Percentiles rank a stretch among this genome's conserved stretches.
These are phyloP conservation scores for Rhizopogon sp. DNA, from an alignment of 768 basidiomycete species.

Conservation along the genomic window DNA sequence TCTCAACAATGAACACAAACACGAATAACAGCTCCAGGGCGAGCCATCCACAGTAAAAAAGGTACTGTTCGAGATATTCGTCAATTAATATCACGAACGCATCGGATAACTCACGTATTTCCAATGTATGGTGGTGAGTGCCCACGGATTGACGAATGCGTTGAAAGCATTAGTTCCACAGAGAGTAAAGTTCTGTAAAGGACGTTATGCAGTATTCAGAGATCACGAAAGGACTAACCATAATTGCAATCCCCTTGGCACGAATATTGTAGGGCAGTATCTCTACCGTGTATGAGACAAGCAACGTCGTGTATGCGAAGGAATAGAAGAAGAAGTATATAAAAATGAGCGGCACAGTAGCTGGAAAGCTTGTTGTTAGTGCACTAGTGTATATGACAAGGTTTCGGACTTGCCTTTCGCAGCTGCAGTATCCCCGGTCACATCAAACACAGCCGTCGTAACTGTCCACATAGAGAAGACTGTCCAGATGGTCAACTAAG, in stretches of 20 bases:
- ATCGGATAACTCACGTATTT: conserved; percentile 31
- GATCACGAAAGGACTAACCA: conserved; percentile 38
- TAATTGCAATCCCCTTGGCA: conserved; percentile 74
- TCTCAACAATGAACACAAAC: conserved; percentile 52
- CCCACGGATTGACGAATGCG: conserved; percentile 77
- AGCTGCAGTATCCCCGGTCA: conserved; percentile 22
- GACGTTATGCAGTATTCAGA: neutral
- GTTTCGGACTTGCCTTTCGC: conserved; percentile 17
- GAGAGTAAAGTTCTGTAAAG: conserved; percentile 50
- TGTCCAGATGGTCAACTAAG: neutral
- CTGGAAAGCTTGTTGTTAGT: conserved; percentile 20
- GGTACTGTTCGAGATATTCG: conserved; percentile 30
- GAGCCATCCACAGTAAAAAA: conserved; percentile 64
- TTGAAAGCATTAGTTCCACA: conserved; percentile 72
- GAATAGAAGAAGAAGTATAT: conserved; percentile 48
- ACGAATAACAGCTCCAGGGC: conserved; percentile 57
- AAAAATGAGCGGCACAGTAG: conserved; percentile 65
- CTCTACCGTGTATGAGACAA: conserved; percentile 61
- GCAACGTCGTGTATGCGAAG: conserved; percentile 73
- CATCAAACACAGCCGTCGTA: conserved; percentile 35
- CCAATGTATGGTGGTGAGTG: conserved; percentile 49
- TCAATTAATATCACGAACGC: neutral
- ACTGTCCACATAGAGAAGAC: conserved; percentile 60
- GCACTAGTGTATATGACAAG: neutral
- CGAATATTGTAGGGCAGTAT: conserved; percentile 78